Percentiles rank a stretch among this genome's conserved stretches.
phyloP scores from a whole-genome alignment of 331 rosid species.

The Dryas integrifolia region DNA sequence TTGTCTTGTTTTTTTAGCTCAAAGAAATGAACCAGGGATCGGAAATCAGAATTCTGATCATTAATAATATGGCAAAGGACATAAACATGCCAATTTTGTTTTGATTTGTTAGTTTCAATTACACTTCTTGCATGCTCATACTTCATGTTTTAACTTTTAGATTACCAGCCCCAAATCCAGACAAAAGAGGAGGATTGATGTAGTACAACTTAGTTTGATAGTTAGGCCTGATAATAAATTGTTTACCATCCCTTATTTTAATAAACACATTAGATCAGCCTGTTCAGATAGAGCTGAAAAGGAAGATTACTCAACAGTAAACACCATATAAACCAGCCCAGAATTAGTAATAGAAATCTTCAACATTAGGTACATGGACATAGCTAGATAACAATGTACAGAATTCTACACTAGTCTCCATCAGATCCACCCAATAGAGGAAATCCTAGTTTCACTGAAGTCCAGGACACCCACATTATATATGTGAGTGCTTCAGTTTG shows the following conservation, averaged over 20 bases:
- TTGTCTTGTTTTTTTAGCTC: too few relatives aligned
- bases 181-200: not conserved
- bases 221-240: not conserved
- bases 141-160: not conserved
- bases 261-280: not conserved
- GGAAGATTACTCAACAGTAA: not conserved
- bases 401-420: not conserved
- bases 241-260: not conserved
- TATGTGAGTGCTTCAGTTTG: constrained; percentile 15
- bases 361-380: not conserved
- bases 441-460: too few relatives aligned
- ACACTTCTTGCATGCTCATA: not conserved
- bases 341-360: not conserved
- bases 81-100: not conserved
- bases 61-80: too few relatives aligned
- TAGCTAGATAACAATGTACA: not conserved
- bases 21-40: not conserved
- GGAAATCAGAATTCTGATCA: not conserved
- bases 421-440: not conserved
- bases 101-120: not conserved
- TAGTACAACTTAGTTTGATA: not conserved
- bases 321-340: not conserved
- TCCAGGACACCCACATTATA: not conserved
- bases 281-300: not conserved
- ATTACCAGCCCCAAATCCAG: not conserved